Conservation (phyloP, 108 stramenopile genomes). For the Cyclotella cryptica region DNA sequence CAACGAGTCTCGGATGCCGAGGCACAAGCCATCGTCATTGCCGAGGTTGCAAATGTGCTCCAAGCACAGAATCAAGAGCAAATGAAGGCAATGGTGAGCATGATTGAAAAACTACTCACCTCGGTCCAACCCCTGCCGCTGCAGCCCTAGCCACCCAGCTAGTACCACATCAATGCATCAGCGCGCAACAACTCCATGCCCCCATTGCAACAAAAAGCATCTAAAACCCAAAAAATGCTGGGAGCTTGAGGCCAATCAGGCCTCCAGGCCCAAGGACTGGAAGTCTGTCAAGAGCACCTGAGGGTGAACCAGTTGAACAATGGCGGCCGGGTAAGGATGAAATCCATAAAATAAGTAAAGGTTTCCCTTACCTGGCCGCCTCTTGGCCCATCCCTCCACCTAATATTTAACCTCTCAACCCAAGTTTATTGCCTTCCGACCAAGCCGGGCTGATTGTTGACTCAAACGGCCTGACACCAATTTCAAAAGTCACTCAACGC, state of each 20-base stretch:
- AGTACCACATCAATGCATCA: neutral
- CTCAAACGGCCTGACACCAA: neutral
- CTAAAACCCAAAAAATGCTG: conserved; percentile 6
- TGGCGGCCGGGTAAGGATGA: conserved; percentile 2
- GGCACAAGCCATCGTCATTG: conserved; percentile 9
- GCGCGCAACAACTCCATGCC: conserved; percentile 5
- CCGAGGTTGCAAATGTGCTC: conserved; percentile 1
- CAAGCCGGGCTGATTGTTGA: neutral
- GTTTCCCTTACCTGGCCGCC: neutral
- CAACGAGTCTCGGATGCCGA: neutral
- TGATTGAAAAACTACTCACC: neutral
- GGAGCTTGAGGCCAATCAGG: conserved; percentile 1
- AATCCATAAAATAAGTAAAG: conserved; percentile 10
- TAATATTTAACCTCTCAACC: neutral
- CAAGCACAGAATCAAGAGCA: neutral
- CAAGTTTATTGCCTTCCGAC: neutral
- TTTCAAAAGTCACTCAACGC: neutral
- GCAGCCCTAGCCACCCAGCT: neutral
- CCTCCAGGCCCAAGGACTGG: neutral
- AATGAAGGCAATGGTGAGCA: neutral
- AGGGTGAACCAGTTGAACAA: neutral
- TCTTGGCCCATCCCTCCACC: neutral
- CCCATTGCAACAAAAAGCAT: conserved; percentile 2
- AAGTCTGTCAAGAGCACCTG: neutral
- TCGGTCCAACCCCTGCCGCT: neutral